Evolutionary conservation across 2,329 filamentous ascomycete genomes (phyloP).

Genomic region (Paraphoma sp.): DNA sequence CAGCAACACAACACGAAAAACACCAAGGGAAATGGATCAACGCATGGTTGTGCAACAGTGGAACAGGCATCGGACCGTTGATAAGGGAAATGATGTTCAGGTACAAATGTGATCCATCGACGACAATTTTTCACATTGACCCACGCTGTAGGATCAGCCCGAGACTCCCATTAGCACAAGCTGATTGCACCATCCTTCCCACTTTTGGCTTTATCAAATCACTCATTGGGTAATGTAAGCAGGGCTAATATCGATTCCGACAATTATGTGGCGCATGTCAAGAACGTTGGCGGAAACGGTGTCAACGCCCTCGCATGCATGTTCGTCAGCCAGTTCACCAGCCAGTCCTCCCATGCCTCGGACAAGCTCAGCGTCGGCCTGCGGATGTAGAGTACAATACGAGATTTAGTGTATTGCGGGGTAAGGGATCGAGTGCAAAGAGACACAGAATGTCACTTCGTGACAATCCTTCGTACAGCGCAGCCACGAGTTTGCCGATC

Average conservation of each 20-base stretch:
- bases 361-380: too few relatives aligned
- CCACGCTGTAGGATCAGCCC: too few relatives aligned
- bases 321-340: too few relatives aligned
- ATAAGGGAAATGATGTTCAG: not conserved
- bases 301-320: not conserved
- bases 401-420: too few relatives aligned
- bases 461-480: not conserved
- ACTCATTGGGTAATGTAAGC: not conserved
- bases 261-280: not conserved
- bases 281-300: not conserved
- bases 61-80: not conserved
- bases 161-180: not conserved
- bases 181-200: not conserved
- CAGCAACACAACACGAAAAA: not conserved
- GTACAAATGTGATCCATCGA: not conserved
- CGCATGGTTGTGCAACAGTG: not conserved
- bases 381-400: too few relatives aligned
- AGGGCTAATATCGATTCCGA: not conserved
- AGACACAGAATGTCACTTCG: not conserved
- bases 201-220: not conserved
- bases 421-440: too few relatives aligned
- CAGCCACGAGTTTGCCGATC: not conserved
- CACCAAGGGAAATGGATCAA: not conserved
- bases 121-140: not conserved
- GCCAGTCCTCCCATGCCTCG: too few relatives aligned